Evolutionary conservation across 2,329 filamentous ascomycete species (phyloP).

Genomic region (Aspergillus oerlinghausenensis): DNA sequence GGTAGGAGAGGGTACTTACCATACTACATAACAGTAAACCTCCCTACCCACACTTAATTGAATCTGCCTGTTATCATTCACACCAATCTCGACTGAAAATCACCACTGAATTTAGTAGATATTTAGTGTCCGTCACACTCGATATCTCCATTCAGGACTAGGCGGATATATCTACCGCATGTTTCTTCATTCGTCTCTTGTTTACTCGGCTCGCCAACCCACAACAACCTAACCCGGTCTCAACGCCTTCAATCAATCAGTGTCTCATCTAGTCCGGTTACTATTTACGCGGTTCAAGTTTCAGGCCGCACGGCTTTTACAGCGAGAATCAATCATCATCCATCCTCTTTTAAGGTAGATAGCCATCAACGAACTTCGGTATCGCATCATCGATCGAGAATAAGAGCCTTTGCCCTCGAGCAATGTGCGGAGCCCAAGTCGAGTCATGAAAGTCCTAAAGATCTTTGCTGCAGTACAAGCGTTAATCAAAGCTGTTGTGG

Average conservation of each 20-base stretch:
- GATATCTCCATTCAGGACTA: too few species aligned
- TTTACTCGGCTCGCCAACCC: not conserved
- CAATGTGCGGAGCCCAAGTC: not conserved
- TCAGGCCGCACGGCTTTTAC: too few species aligned
- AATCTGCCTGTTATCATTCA: not conserved
- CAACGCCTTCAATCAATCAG: not conserved
- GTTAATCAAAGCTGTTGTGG: not conserved
- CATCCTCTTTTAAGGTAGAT: too few species aligned
- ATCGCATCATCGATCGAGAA: conserved; percentile 13
- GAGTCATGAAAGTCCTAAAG: not conserved
- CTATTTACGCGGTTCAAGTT: not conserved
- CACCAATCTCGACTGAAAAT: not conserved
- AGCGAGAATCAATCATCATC: too few species aligned
- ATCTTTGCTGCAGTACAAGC: not conserved
- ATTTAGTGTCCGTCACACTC: too few species aligned
- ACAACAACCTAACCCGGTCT: not conserved
- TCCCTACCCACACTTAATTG: not conserved
- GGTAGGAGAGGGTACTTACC: too few species aligned
- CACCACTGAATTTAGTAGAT: not conserved
- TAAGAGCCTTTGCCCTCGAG: conserved; percentile 10
- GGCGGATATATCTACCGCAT: not conserved
- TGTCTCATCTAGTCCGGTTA: not conserved
- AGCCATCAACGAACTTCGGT: conserved; percentile 2
- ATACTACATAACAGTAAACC: not conserved
- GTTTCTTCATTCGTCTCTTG: not conserved